Evolutionary conservation across 1,284 basidiomycete species (phyloP).

Genomic region (Moesziomyces sp.): DNA sequence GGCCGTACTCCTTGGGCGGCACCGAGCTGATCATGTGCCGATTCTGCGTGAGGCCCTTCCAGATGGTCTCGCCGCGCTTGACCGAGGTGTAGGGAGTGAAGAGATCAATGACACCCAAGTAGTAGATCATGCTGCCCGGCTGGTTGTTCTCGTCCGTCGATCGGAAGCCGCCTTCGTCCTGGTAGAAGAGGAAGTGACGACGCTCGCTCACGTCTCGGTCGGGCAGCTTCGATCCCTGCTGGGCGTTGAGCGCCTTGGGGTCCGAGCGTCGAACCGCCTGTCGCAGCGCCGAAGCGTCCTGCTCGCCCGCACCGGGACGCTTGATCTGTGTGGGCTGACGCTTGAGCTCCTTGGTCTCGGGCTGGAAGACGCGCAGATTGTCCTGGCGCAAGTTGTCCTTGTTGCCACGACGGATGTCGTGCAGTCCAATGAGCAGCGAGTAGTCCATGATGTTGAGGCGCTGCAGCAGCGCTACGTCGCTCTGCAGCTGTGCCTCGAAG

Average conservation of each 20-base stretch:
- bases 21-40: constrained; percentile 61
- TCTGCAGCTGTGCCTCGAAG: constrained; percentile 85
- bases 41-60: constrained; percentile 80
- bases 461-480: constrained; percentile 88
- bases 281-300: constrained; percentile 74
- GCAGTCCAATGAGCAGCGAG: constrained; percentile 90
- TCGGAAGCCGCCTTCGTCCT: constrained; percentile 92
- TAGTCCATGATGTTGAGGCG: constrained; percentile 94
- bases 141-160: constrained; percentile 87
- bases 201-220: constrained; percentile 77
- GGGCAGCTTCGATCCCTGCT: constrained; percentile 76
- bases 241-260: constrained; percentile 77
- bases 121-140: constrained; percentile 84
- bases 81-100: constrained; percentile 81
- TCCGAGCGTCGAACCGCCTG: constrained; percentile 82
- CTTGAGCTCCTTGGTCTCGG: constrained; percentile 68
- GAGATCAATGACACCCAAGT: constrained; percentile 71
- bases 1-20: constrained; percentile 60
- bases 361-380: constrained; percentile 90
- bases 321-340: constrained; percentile 44
- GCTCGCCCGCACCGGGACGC: constrained; percentile 38
- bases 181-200: constrained; percentile 90
- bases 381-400: constrained; percentile 88
- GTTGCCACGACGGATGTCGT: constrained; percentile 90
- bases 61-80: constrained; percentile 89